Evolutionary conservation across 202 grass and related monocot species (phyloP).

Genomic region (Panicum virgatum): DNA sequence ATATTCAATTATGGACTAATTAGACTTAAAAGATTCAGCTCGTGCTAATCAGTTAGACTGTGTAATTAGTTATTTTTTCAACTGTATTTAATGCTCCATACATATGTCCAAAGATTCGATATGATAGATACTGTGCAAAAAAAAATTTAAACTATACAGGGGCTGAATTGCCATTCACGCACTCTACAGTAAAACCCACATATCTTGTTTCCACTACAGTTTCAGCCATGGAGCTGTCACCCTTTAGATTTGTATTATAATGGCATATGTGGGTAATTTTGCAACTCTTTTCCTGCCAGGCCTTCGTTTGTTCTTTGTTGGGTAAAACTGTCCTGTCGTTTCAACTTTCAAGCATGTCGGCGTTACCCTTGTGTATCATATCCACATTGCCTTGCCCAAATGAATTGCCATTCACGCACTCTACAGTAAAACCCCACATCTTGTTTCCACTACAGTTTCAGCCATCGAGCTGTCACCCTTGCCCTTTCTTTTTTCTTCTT

Average conservation of each 20-base stretch:
- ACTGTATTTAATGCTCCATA: no score
- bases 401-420: constrained; percentile 26
- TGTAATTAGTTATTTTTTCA: no score
- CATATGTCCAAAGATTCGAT: no score
- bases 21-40: no score
- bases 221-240: constrained; percentile 23
- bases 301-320: neutral
- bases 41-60: no score
- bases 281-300: neutral
- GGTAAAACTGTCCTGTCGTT: neutral
- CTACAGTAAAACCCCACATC: constrained; percentile 32
- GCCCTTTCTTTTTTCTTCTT: neutral
- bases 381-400: neutral
- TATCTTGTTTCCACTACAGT: constrained; percentile 43
- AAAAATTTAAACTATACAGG: no score
- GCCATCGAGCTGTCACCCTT: constrained; percentile 14
- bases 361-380: neutral
- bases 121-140: no score
- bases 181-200: constrained; percentile 22
- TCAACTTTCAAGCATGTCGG: neutral
- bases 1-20: no score
- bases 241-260: no score
- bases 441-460: constrained; percentile 44
- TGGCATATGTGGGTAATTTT: no score
- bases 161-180: constrained; percentile 28